Conservation (phyloP, 345 rosid genomes). For the Boechera stricta region DNA sequence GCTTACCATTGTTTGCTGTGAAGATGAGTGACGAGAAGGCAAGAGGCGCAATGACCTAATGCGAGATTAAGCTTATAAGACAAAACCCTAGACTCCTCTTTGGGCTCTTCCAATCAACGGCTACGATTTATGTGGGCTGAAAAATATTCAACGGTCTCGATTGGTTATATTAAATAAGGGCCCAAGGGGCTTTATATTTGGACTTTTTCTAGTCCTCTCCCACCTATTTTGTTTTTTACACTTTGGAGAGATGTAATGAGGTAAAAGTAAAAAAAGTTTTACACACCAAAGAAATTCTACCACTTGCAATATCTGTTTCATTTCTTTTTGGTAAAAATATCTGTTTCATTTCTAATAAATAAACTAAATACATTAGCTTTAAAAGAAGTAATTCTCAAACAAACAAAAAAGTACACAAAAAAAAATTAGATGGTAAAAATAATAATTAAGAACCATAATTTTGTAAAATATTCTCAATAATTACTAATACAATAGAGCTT, state of each 20-base stretch:
- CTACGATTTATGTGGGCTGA: conserved; percentile 2
- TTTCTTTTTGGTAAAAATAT: not conserved
- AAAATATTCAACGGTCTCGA: not conserved
- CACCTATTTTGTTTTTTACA: not conserved
- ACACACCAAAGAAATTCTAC: not conserved
- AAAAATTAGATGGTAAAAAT: no score
- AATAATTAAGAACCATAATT: no score
- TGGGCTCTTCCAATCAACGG: conserved; percentile 40
- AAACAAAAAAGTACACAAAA: no score
- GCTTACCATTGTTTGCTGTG: conserved; percentile 42
- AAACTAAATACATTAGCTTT: no score
- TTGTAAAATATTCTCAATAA: no score
- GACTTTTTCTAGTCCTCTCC: not conserved
- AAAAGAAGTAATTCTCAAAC: no score
- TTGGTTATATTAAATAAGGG: not conserved
- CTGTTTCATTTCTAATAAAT: not conserved
- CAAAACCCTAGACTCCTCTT: conserved; percentile 52
- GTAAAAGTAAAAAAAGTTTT: not conserved
- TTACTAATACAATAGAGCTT: no score
- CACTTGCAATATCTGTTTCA: not conserved
- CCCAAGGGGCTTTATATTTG: conserved; percentile 2
- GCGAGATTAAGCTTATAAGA: conserved; percentile 8
- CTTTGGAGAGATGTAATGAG: not conserved
- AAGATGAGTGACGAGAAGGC: conserved; percentile 37
- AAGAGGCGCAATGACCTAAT: conserved; percentile 31